These are phyloP conservation scores for Silene latifolia DNA, from an alignment of 148 eudicot genomes.

Conservation along the genomic window DNA sequence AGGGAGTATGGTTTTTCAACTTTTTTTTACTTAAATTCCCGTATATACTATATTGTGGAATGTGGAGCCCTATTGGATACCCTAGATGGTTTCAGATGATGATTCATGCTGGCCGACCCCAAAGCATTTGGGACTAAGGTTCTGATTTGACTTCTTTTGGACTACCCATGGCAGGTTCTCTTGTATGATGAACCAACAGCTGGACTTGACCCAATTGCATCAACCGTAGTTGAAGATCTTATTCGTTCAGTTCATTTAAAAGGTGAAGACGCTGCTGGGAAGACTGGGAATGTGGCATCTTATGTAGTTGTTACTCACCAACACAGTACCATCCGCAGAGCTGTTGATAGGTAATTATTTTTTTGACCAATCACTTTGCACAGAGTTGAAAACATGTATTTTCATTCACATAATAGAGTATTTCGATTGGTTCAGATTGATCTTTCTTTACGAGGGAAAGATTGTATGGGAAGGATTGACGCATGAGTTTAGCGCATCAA, in stretches of 20 bases:
- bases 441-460: conserved; percentile 77
- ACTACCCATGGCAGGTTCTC: conserved; percentile 51
- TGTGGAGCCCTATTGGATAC: no score
- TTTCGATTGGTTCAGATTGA: conserved; percentile 38
- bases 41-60: no score
- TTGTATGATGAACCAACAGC: conserved; percentile 97
- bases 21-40: no score
- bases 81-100: no score
- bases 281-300: conserved; percentile 78
- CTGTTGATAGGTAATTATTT: conserved; percentile 74
- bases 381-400: not conserved
- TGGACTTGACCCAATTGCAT: conserved; percentile 98
- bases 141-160: no score
- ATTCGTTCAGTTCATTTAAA: conserved; percentile 86
- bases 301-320: conserved; percentile 90
- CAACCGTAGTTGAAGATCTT: conserved; percentile 97
- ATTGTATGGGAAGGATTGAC: conserved; percentile 95
- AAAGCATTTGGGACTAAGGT: no score
- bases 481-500: conserved; percentile 72
- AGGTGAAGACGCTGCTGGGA: conserved; percentile 71
- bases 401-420: conserved; percentile 12
- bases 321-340: conserved; percentile 89
- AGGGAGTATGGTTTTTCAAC: no score
- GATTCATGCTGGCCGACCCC: no score
- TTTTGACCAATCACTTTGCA: not conserved